Evolutionary conservation across 768 basidiomycete species (phyloP), one percentile per base, ranked within the genome.

Genomic region (Tricholoma sp.): DNA sequence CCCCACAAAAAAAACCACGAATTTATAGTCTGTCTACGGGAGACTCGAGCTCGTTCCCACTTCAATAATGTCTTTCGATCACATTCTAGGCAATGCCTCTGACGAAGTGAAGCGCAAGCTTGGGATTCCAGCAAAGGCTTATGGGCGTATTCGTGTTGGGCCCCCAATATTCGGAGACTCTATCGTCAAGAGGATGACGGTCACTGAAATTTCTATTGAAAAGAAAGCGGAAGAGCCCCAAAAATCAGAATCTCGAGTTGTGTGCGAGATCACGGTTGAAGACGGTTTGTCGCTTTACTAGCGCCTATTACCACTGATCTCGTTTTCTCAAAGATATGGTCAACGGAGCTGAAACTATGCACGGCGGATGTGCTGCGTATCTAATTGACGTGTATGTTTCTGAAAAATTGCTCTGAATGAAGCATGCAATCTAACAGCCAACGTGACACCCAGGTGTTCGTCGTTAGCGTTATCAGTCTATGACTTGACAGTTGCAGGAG

Each of bases 281-380:
- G 70, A 76, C 62, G 80, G 82, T 81, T 47, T 52, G 29, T 41
- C 7, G 18, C 8, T 17, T 32, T 31, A 24, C 24, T 24, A 24
- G 24, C 4, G 24, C 24, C 24, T 24, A 24, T 24, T 4, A 1
- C 24, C 24, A 24, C 24, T 24, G 24, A 24, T 24, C 24, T 24
- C 24, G 24, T 1, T 24, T 24, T 24, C 24, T 11, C 6, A 29
- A 20, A 84, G 83, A 84, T 57, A 84, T 85, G 82, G 52, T 84
- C 8, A 84, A 84, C 57, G 72, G 69, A 17, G 59, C 50, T 4
- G 74, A 73, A n/a, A 74, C 65, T 41, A 60, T 85, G 1, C 84
- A 85, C 48, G 83, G 83, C 24, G 82, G 76, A 17, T 85, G 83
- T 59, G 73, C 78, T 3, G 82, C 80, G 0, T 73, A 78, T 52